Evolutionary conservation across 805 yeast genomes (phyloP), one percentile per base, ranked within the genome.

Genomic region (Hanseniaspora clermontiae): DNA sequence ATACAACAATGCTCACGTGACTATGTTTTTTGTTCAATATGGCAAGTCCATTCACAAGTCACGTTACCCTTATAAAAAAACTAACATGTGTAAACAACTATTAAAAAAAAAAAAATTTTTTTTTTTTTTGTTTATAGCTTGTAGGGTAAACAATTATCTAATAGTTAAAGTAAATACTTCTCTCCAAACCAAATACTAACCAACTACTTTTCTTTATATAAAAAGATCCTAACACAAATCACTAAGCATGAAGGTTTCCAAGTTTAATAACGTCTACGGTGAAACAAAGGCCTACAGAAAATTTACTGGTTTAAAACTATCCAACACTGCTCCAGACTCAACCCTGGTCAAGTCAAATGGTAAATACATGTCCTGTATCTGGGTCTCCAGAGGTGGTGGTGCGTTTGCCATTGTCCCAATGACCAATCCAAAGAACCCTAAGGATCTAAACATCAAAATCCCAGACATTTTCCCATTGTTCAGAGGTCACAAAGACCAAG

Each of bases 301-400:
- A 55, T 74, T 72, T 59, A 77, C 74, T 57, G 74, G 74, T 61
- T 62, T 86, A 61, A 82, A 80, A 64, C 79, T 84, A 57, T 86
- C 95, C 62, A 83, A 87, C 66, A 90, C 89, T 66, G 98, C 97
- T 1, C 93, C 96, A 87, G 99, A 93, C 70, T 86, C 96, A 52
- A 91, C 91, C 69, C 75, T 93, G 61, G 78, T 93, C 61, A 82
- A 88, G 70, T 79, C 86, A 61, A 93, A 93, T 68, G 91, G 96
- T 40, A 83, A 84, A 68, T 93, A 80, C 65, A 70, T 93, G 43
- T 77, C 96, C 0, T 84, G 89, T 61, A 89, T 87, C 68, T 89
- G 96, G 96, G 88, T 87, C 58, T 77, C 96, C 36, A 84, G 95
- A 11, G 97, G 97, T 43, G 97, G 97, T 60, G 99, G 99, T 54